Conservation (phyloP, 1,139 yeast species). For the Schwanniomyces etchellsii region DNA sequence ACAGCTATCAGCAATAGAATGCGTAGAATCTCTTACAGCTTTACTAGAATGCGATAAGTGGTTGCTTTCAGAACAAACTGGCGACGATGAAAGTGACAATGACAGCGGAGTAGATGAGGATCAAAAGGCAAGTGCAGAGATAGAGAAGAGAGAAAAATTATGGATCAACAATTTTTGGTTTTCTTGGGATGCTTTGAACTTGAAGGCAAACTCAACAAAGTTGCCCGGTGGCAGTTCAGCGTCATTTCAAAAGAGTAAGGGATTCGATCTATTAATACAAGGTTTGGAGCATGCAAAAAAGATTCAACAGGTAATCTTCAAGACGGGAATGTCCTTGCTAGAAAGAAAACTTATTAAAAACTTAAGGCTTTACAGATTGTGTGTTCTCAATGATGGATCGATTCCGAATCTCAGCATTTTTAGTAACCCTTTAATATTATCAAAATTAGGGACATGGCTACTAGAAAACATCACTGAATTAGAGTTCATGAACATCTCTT, state of each 20-base stretch:
- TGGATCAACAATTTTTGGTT: conserved; percentile 94
- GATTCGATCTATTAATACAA: conserved; percentile 53
- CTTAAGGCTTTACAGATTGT: conserved; percentile 73
- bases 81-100: conserved; percentile 20
- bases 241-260: conserved; percentile 29
- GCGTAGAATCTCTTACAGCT: conserved; percentile 84
- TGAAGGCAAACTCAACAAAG: conserved; percentile 16
- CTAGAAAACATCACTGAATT: conserved; percentile 84
- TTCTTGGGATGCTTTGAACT: conserved; percentile 84
- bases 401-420: conserved; percentile 74
- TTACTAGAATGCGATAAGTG: conserved; percentile 60
- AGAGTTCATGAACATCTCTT: conserved; percentile 38
- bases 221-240: conserved; percentile 10
- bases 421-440: conserved; percentile 78
- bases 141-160: conserved; percentile 52
- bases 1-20: conserved; percentile 85
- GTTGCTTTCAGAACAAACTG: conserved; percentile 16
- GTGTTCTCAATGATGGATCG: conserved; percentile 78
- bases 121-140: conserved; percentile 31
- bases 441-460: conserved; percentile 86
- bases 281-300: conserved; percentile 79
- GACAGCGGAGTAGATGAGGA: conserved; percentile 16
- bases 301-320: conserved; percentile 79
- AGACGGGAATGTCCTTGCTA: conserved; percentile 82
- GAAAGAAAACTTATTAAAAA: conserved; percentile 80